Evolutionary conservation across 345 rosid genomes (phyloP), one percentile per base, ranked within the genome.

Genomic region (Anacardium occidentale): DNA sequence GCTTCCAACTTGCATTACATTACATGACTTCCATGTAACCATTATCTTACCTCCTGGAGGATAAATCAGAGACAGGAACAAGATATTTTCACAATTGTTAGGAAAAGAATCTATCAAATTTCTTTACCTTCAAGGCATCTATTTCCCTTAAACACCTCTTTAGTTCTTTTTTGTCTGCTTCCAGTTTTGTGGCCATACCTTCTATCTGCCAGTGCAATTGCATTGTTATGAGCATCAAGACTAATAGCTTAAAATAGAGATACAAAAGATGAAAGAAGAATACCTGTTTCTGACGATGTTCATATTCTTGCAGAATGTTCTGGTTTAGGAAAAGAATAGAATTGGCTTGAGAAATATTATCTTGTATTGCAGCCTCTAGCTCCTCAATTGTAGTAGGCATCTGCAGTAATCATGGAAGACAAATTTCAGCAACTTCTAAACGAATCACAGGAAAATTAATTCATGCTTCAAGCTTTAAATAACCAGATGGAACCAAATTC

Each of bases 371-470:
- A 59, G 97, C 98, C 77, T 90, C 90, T 80, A 94, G 68, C 75
- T 94, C 97, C 85, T 92, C 98, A 50, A 94, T 74, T 15, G 97
- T 92, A 42, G 87, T 81, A 63, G 93, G 91, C 93, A 90, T 88
- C 85, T 86, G 80, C 68, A 73, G 50, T 22, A 57, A 75, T 24
- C 15, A 44, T 14, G 13, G 55, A 59, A 59, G 64, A 68, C 48
- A 13, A 22, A 1, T 32, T 45, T 32, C 47, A 22, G 51, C 17
- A 50, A 20, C 26, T 20, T 37, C 5, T 50, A 17, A 40, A 37
- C 20, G 21, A 53, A 53, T n/a, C 64, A 42, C 22, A 40, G 57
- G 18, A 34, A 20, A 9, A 34, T 2, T 24, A 15, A 13, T 56
- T 21, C 51, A 69, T 40, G 32, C 50, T 55, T 69, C 48, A 37